These are phyloP conservation scores for Leishmania aethiopica DNA, from an alignment of 208 protist genomes.

Conservation along the genomic window DNA sequence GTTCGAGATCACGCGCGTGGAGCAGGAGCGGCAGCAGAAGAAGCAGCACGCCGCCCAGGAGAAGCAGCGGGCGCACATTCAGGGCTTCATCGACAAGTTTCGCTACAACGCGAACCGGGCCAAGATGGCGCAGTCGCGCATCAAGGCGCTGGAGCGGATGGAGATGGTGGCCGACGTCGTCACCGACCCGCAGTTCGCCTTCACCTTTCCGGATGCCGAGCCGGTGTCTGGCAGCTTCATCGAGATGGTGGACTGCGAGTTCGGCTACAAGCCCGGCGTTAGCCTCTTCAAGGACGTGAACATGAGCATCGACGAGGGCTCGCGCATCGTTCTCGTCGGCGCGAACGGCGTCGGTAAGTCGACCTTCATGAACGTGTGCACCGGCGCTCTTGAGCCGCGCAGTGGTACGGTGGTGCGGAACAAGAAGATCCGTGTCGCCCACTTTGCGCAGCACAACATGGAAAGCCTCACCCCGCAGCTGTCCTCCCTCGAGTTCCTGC, in stretches of 20 bases:
- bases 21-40: conserved; percentile 88
- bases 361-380: conserved; percentile 94
- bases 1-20: conserved; percentile 91
- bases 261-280: conserved; percentile 88
- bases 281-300: conserved; percentile 93
- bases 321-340: conserved; percentile 91
- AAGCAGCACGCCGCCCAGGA: conserved; percentile 91
- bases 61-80: conserved; percentile 90
- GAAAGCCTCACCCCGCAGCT: conserved; percentile 91
- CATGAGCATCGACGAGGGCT: conserved; percentile 88
- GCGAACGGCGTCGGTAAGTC: conserved; percentile 95
- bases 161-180: conserved; percentile 86
- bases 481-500: conserved; percentile 92
- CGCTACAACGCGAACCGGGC: conserved; percentile 91
- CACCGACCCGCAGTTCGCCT: conserved; percentile 90
- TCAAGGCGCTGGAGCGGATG: conserved; percentile 95
- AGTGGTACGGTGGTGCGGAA: conserved; percentile 84
- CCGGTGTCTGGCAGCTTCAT: conserved; percentile 77
- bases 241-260: conserved; percentile 92
- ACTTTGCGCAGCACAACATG: conserved; percentile 95
- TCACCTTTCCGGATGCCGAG: conserved; percentile 92
- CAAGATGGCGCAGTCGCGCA: conserved; percentile 94
- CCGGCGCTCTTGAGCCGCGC: conserved; percentile 82
- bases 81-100: conserved; percentile 95
- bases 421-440: conserved; percentile 83